phyloP scores from a whole-genome alignment of 2,329 filamentous ascomycete genomes.

The Lachnellula suecica region DNA sequence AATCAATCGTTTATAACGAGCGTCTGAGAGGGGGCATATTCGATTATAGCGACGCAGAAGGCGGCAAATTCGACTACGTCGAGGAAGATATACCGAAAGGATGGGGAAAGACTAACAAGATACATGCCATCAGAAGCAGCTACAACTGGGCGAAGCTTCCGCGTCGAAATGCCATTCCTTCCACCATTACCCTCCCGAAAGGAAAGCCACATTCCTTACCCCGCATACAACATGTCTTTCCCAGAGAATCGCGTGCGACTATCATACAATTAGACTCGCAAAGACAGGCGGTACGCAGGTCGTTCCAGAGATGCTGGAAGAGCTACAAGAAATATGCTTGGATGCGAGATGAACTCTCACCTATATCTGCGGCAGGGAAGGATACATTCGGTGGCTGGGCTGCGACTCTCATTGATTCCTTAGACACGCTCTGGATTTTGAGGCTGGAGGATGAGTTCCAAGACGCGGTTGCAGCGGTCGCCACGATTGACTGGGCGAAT shows the following conservation, averaged over 20 bases:
- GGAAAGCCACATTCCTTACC: constrained; percentile 10
- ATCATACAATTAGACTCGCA: constrained; percentile 11
- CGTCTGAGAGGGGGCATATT: neutral
- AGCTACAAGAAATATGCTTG: constrained; percentile 80
- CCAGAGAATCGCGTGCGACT: constrained; percentile 8
- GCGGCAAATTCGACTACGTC: neutral
- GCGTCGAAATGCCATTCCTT: constrained; percentile 8
- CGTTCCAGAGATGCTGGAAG: constrained; percentile 55
- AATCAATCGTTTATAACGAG: neutral
- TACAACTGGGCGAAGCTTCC: neutral
- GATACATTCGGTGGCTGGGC: constrained; percentile 91
- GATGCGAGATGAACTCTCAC: constrained; percentile 79
- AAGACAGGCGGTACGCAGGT: constrained; percentile 8
- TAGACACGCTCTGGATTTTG: constrained; percentile 87
- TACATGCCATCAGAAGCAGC: neutral
- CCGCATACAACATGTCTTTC: constrained; percentile 23
- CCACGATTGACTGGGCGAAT: constrained; percentile 49
- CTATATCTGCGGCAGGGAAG: constrained; percentile 61
- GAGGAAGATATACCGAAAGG: neutral
- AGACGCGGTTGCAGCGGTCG: constrained; percentile 55
- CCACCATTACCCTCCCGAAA: constrained; percentile 8
- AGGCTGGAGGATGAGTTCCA: constrained; percentile 75
- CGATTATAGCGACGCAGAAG: too few species aligned
- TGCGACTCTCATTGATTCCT: constrained; percentile 77
- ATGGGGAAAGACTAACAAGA: neutral